Conservation (phyloP, 2,329 filamentous ascomycete genomes). For the Nothophaeocryptopus gaeumannii region DNA sequence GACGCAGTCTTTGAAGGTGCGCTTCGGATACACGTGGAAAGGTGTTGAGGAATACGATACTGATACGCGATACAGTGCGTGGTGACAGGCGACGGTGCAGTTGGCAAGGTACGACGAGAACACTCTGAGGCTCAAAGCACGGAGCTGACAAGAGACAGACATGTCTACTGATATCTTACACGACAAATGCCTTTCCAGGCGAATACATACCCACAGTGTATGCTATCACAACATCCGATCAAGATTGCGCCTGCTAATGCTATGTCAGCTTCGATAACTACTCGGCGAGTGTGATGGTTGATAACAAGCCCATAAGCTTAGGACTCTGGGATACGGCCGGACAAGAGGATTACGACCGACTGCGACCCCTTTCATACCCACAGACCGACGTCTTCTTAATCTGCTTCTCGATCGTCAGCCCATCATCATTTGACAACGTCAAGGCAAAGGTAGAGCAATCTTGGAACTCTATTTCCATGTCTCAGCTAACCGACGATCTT, state of each 20-base stretch:
- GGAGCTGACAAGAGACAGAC: conserved; percentile 59
- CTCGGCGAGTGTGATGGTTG: conserved; percentile 97
- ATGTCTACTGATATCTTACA: conserved; percentile 98
- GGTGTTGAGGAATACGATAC: not conserved
- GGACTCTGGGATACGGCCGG: conserved; percentile 98
- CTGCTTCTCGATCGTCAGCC: conserved; percentile 97
- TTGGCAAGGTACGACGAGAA: conserved; percentile 75
- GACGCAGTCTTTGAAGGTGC: conserved; percentile 88
- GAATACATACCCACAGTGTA: conserved; percentile 99
- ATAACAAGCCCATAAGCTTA: conserved; percentile 94
- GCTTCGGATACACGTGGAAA: not conserved
- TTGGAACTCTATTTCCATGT: not conserved
- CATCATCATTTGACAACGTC: conserved; percentile 97
- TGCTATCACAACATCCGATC: conserved; percentile 35
- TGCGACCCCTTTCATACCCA: conserved; percentile 92
- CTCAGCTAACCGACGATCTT: conserved; percentile 9
- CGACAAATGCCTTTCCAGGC: conserved; percentile 98
- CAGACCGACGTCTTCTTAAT: conserved; percentile 98
- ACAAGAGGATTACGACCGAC: conserved; percentile 96
- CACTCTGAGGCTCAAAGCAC: not conserved
- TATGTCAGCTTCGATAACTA: conserved; percentile 87
- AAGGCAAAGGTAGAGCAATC: conserved; percentile 78
- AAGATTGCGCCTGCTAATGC: conserved; percentile 5
- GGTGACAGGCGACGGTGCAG: conserved; percentile 97
- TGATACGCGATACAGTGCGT: conserved; percentile 59